phyloP scores from a whole-genome alignment of 768 basidiomycete genomes.

The Trametes coccinea region DNA sequence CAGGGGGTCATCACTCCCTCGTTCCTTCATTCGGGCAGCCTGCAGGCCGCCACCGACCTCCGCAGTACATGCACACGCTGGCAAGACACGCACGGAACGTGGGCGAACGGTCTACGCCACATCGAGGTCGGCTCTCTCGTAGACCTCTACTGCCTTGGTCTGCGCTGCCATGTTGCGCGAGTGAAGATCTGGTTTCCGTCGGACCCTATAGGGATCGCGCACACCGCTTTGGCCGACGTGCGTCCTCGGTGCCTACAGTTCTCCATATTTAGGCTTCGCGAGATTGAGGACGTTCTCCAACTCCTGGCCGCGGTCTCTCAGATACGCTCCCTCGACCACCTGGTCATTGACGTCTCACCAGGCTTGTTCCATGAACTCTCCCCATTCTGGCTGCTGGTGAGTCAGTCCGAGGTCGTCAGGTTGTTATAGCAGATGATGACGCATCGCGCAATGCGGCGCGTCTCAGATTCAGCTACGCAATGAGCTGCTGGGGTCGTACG shows the following conservation, averaged over 20 bases:
- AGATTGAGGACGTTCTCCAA: neutral
- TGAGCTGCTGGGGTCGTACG: neutral
- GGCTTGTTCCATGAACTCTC: neutral
- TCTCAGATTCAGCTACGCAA: neutral
- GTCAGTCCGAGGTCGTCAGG: neutral
- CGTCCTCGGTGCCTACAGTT: neutral
- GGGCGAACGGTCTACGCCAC: neutral
- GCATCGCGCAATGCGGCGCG: neutral
- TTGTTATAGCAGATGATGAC: too few species aligned
- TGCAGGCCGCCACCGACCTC: neutral
- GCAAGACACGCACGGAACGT: neutral
- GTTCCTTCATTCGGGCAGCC: neutral
- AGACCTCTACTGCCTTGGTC: slow-evolving; percentile 1
- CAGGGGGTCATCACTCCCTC: too few species aligned
- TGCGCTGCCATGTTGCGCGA: neutral
- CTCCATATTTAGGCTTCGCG: neutral
- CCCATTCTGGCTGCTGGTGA: neutral
- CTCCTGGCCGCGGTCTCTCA: neutral
- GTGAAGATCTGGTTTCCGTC: neutral
- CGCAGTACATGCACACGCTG: neutral
- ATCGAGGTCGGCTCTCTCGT: neutral
- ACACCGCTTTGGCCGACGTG: neutral
- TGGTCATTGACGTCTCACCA: neutral
- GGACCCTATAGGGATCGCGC: neutral
- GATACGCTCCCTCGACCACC: neutral